Base-by-base conservation (phyloP, 495 filamentous ascomycete genomes). In the Xylaria scruposa region DNA sequence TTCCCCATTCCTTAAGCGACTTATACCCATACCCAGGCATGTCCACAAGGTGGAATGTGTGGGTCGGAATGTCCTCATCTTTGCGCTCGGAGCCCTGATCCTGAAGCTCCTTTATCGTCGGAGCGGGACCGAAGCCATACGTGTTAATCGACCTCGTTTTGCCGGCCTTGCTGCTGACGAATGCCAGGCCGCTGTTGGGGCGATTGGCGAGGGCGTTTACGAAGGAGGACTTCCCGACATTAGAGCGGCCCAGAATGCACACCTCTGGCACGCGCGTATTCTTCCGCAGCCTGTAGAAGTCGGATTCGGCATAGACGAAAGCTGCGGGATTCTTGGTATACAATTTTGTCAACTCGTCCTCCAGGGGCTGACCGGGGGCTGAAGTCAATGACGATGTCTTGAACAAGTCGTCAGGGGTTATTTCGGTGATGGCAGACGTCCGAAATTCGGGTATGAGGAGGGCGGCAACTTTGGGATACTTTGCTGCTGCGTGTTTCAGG, bases 11-110 rank as follows among this genome's bases (percentile, higher is more conserved):
- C 51, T 85, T 79, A 56, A 88, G 83, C 76, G 91, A 93, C 6
- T 89, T 92, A 67, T 91, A 85, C 5, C 97, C 96, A 77, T 99
- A 99, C 2, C 96, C 97, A 8, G 96, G 97, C 93, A 97, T 95
- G 80, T 99, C 97, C 46, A 97, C 82, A 13, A 96, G 75, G 9
- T 90, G 83, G 62, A 97, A 77, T 15, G 88, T 84, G 65, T 91
- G 87, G 67, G 84, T 83, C 24, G 82, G 80, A 12, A 86, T 84
- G 56, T 77, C 70, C 74, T 91, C 86, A 36, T 81, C 84, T 70
- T 86, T 85, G 59, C 65, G 67, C 31, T 69, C 40, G 33, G 51
- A 61, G 24, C 67, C 64, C 33, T 72, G 67, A 13, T 62, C 67
- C 9, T 69, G 69, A 33, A 77, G 70, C n/a, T 77, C 70, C 54